Conservation (phyloP, 176 grass and related monocot genomes). For the Avena insularis region DNA sequence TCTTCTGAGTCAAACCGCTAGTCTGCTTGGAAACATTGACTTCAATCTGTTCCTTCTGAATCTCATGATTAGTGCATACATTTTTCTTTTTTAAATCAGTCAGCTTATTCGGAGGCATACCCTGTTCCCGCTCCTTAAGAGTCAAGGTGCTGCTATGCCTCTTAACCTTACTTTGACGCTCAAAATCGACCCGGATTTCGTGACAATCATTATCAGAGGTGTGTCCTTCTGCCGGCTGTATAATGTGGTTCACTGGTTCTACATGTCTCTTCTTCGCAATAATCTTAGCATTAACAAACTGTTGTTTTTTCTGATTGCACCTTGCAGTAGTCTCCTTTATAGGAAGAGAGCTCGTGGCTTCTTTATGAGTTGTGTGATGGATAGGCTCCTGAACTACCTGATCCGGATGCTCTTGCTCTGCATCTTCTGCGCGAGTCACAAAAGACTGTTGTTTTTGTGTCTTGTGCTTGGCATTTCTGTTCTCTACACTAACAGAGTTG, state of each 20-base stretch:
- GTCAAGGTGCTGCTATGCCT: background rate
- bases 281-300: background rate
- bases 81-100: conserved; percentile 7
- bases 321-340: conserved; percentile 25
- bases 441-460: conserved; percentile 16
- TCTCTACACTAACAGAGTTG: background rate
- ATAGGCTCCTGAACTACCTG: conserved; percentile 10
- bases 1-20: background rate
- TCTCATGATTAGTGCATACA: conserved; percentile 16
- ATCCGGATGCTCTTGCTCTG: conserved; percentile 3
- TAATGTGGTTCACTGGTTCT: conserved; percentile 23
- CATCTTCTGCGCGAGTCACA: background rate
- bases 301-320: background rate
- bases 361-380: background rate
- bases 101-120: background rate
- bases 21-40: background rate
- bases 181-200: background rate
- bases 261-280: conserved; percentile 29
- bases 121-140: conserved; percentile 4
- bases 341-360: background rate
- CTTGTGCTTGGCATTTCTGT: background rate
- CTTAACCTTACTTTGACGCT: background rate
- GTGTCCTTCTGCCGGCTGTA: conserved; percentile 9
- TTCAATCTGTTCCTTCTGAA: background rate
- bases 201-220: conserved; percentile 29